Evolutionary conservation across 164 flowering plant genomes (phyloP).

Genomic region (Euptelea pleiosperma): DNA sequence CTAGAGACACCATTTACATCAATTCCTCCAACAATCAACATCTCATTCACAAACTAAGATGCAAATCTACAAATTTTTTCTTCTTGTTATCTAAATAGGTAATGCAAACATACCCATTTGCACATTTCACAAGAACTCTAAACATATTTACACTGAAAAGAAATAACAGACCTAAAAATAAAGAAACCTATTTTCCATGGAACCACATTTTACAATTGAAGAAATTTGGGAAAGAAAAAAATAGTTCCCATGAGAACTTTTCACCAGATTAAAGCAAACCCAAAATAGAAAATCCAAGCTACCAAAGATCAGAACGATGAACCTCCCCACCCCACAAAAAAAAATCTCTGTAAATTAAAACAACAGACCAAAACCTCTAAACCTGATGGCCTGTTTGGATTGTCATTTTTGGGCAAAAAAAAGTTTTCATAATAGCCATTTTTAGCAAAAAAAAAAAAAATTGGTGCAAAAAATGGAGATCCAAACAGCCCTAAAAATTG

Average conservation of each 20-base stretch:
- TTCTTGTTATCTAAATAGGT: background rate
- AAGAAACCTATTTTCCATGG: background rate
- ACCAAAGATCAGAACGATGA: background rate
- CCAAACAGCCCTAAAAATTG: background rate
- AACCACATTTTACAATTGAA: background rate
- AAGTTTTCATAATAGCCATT: no score
- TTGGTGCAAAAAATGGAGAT: background rate
- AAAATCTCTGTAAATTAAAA: constrained; percentile 6
- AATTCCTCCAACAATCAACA: constrained; percentile 5
- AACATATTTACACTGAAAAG: no score
- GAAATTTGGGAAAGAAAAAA: background rate
- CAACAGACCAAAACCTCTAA: background rate
- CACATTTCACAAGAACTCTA: background rate
- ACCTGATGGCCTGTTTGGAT: no score
- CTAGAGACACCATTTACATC: background rate
- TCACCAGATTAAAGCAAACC: background rate
- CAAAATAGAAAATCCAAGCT: background rate
- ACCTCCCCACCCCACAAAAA: background rate
- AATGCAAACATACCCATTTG: background rate
- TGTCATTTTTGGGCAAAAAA: no score
- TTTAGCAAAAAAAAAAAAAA: no score
- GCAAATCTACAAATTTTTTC: background rate
- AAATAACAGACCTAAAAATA: background rate
- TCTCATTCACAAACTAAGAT: background rate
- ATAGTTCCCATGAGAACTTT: background rate